Conservation (phyloP, 176 grass and related monocot genomes). For the Oryza punctata region DNA sequence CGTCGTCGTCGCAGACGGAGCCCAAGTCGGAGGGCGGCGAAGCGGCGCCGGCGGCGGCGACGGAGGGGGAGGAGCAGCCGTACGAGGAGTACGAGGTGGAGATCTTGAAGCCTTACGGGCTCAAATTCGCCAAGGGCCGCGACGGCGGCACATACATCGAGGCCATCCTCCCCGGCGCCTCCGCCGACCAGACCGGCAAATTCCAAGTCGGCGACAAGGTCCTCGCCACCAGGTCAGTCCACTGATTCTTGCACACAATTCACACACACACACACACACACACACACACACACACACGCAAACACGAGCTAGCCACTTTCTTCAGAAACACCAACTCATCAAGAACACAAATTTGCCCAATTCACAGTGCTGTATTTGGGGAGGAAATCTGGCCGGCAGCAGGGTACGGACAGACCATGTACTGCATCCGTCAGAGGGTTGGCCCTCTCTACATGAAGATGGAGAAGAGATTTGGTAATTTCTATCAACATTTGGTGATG, state of each 20-base stretch:
- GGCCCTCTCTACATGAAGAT: slow-evolving; percentile 88
- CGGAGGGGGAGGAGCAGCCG: slow-evolving; percentile 29
- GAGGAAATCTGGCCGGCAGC: slow-evolving; percentile 90
- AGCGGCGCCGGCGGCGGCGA: not conserved
- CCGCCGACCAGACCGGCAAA: slow-evolving; percentile 67
- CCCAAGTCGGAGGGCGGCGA: slow-evolving; percentile 45
- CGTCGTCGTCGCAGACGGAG: slow-evolving; percentile 50
- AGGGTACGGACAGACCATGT: slow-evolving; percentile 97
- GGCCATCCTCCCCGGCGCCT: slow-evolving; percentile 67
- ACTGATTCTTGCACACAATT: not conserved
- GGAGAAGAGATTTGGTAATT: slow-evolving; percentile 77
- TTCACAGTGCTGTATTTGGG: slow-evolving; percentile 77
- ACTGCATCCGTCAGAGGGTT: slow-evolving; percentile 82
- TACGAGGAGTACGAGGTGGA: slow-evolving; percentile 86
- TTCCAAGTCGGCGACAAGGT: slow-evolving; percentile 95
- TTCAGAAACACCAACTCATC: not conserved
- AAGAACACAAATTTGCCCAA: slow-evolving; percentile 1
- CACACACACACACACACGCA: too few species aligned
- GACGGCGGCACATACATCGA: slow-evolving; percentile 90
- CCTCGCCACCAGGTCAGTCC: slow-evolving; percentile 73
- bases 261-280: too few species aligned
- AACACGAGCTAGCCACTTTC: not conserved
- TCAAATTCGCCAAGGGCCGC: slow-evolving; percentile 83
- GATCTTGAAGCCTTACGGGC: slow-evolving; percentile 83
- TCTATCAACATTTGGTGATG: not conserved